Base-by-base conservation (phyloP, 2,329 filamentous ascomycete genomes). In the Thielaviopsis euricoi region DNA sequence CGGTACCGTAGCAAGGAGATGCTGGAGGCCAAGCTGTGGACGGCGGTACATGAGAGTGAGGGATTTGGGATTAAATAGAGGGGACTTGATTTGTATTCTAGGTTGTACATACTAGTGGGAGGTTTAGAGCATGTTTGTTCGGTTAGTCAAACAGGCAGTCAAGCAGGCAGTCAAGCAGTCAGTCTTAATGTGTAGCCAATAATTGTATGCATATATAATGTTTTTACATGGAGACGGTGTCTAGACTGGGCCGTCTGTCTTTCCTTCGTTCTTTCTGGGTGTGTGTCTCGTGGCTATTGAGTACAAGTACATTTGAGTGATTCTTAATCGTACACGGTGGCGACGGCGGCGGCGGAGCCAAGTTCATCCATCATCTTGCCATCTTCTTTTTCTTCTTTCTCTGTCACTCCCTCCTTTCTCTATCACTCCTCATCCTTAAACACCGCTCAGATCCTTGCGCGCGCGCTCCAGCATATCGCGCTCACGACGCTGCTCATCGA, bases 21-120 rank as follows among this genome's bases (percentile, higher is more conserved):
- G 63, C 68, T 95, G 60, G 85, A 88, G 68, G 71, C 70, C 55
- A 82, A 83, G 73, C 72, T 96, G 33, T 95, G 89, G 89, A 79
- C 81, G 62, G 90, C 90, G 3, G 89, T 95, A n/a, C 75, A 81
- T 62, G 89, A 90, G 69, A 94, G 89, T 66, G 89, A 95, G 68
- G 90, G 90, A 2, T 96, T 96, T 76, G 89, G 89, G 33, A 75
- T 96, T 68, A 93, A 90, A 68, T 91, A 67, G 74, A 33, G 50
- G 25, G 22, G n/a, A n/a, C n/a, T n/a, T n/a, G n/a, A n/a, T n/a
- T n/a, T n/a, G n/a, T n/a, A n/a, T n/a, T n/a, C n/a, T n/a, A n/a
- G n/a, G n/a, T n/a, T n/a, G n/a, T n/a, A n/a, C n/a, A n/a, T n/a
- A n/a, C n/a, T n/a, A n/a, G n/a, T n/a, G n/a, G n/a, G n/a, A n/a